Conservation (phyloP, 352 stramenopile species). For the Thraustochytrium sp. region DNA sequence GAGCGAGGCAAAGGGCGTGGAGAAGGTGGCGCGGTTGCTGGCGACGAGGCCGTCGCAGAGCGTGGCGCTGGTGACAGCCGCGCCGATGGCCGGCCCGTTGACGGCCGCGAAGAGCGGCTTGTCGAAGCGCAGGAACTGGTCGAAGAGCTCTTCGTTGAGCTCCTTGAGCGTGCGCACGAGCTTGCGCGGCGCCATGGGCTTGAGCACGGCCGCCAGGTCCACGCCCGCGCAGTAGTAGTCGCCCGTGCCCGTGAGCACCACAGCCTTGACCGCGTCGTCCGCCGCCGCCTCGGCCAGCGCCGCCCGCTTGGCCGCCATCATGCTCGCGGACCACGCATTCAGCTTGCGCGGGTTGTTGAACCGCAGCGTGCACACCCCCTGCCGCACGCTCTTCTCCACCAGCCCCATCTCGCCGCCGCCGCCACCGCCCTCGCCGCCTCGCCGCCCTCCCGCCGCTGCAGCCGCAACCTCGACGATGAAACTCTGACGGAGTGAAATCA, state of each 20-base stretch:
- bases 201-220: constrained; percentile 32
- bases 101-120: constrained; percentile 81
- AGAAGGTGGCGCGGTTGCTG: constrained; percentile 71
- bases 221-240: constrained; percentile 62
- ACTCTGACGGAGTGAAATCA: neutral
- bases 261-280: constrained; percentile 66
- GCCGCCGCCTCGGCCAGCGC: constrained; percentile 61
- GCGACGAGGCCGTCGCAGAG: constrained; percentile 82
- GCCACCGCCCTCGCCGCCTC: neutral
- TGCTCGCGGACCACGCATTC: constrained; percentile 73
- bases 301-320: constrained; percentile 71
- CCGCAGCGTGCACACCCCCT: constrained; percentile 65
- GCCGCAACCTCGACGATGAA: neutral
- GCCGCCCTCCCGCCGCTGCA: neutral
- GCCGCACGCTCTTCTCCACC: constrained; percentile 36
- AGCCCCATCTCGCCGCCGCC: neutral
- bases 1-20: constrained; percentile 82
- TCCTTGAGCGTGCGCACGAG: neutral
- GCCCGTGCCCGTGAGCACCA: constrained; percentile 74
- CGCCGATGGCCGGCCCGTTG: constrained; percentile 78
- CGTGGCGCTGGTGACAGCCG: constrained; percentile 75
- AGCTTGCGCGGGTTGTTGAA: constrained; percentile 70
- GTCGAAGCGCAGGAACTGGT: constrained; percentile 73
- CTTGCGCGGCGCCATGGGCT: constrained; percentile 12
- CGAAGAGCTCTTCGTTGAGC: constrained; percentile 51